Conservation (phyloP, 2,329 filamentous ascomycete genomes). For the Colletotrichum sp. region DNA sequence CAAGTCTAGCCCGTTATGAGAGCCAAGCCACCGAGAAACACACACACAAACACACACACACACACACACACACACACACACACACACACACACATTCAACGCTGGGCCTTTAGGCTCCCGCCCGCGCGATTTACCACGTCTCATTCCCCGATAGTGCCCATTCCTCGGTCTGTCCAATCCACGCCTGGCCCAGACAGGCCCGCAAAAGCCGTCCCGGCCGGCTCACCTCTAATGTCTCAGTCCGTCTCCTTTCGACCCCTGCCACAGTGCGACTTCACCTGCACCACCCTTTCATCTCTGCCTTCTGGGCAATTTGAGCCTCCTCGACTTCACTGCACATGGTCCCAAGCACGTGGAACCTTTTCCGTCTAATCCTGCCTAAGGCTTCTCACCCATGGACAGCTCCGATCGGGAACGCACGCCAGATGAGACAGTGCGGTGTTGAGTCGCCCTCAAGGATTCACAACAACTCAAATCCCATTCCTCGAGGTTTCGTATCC, state of each 20-base stretch:
- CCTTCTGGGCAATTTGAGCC: not conserved
- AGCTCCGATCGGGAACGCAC: slow-evolving; percentile 8
- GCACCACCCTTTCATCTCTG: slow-evolving; percentile 3
- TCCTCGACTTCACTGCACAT: not conserved
- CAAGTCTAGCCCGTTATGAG: not conserved
- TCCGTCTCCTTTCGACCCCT: slow-evolving; percentile 1
- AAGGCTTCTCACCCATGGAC: not conserved
- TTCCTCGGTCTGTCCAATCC: not conserved
- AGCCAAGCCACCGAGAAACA: slow-evolving; percentile 1
- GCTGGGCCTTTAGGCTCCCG: not conserved
- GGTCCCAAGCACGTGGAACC: slow-evolving; percentile 16
- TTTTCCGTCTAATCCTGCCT: not conserved
- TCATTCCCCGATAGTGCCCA: not conserved
- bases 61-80: not conserved
- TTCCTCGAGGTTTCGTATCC: not conserved
- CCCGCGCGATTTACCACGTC: not conserved
- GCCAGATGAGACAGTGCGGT: slow-evolving; percentile 14
- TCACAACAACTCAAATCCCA: slow-evolving; percentile 17
- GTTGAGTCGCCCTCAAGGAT: slow-evolving; percentile 18
- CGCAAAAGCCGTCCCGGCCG: slow-evolving; percentile 11
- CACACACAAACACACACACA: not conserved
- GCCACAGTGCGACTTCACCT: not conserved
- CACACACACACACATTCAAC: not conserved
- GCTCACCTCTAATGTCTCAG: not conserved
- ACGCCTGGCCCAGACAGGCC: not conserved